Base-by-base conservation (phyloP, 768 basidiomycete species). In the Naganishia vishniacii region DNA sequence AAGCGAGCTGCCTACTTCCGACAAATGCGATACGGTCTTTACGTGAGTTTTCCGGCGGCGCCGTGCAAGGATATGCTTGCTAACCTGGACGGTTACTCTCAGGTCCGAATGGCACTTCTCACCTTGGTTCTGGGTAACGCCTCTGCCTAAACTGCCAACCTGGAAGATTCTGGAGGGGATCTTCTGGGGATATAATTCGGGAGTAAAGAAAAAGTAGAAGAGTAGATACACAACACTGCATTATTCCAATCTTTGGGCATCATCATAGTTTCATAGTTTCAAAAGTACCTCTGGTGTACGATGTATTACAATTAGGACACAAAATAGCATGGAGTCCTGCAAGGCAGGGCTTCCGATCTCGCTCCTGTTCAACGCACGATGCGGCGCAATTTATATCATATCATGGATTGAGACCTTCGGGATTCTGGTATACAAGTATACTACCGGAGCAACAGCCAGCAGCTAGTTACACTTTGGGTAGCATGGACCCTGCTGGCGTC, bases 21-120 rank as follows among this genome's bases (percentile, higher is more conserved):
- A 41, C 93, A 97, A 74, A 97, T 95, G 93, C 86, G 92, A 62
- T 94, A 95, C 74, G 94, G 94, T 48, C 87, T 97, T 67, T 98
- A 91, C 75, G 92, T 97, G 73, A 75, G 93, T 85, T 18, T 40
- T 32, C n/a, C 48, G 42, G 32, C 25, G 1, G 12, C 5, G 3
- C 40, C 32, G 18, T 48, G n/a, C 18, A n/a, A n/a, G 37, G 59
- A 32, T 32, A 23, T 58, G 18, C 20, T 37, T 32, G 25, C 32
- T 61, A 20, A 12, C 53, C 41, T 53, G 1, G 34, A 28, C 37
- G 20, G 58, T 41, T 63, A 65, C 47, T 31, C 28, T 5, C 72
- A 88, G 86, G 83, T 88, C 70, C 84, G 87, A 45, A 89, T 89
- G 88, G 88, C 88, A 16, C 78, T 89, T n/a, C 81, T 89, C 15